Evolutionary conservation across 2,329 filamentous ascomycete genomes (phyloP).

Genomic region (Fusarium pseudocircinatum): DNA sequence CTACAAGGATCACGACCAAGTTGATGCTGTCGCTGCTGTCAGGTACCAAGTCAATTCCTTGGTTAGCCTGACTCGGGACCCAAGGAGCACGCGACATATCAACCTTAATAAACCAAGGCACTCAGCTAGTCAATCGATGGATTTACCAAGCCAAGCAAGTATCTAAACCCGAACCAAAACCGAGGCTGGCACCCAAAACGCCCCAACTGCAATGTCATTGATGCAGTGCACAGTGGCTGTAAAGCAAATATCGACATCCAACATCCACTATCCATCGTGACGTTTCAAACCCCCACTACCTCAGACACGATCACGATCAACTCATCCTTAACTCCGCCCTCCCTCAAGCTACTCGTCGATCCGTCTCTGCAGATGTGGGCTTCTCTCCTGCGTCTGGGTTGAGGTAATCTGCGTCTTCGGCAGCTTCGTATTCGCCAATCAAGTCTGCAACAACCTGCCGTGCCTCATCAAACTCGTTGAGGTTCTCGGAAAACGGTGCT

Average conservation of each 20-base stretch:
- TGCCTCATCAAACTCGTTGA: slow-evolving; percentile 95
- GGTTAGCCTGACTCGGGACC: slow-evolving; percentile 3
- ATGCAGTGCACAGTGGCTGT: slow-evolving; percentile 4
- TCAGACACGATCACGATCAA: background rate
- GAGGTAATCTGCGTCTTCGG: slow-evolving; percentile 89
- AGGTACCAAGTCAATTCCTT: slow-evolving; percentile 19
- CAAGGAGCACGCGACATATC: slow-evolving; percentile 4
- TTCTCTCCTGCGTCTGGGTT: slow-evolving; percentile 73
- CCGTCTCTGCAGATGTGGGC: slow-evolving; percentile 62
- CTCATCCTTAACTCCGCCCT: background rate
- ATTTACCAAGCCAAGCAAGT: background rate
- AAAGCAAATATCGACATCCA: slow-evolving; percentile 32
- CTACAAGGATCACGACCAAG: slow-evolving; percentile 15
- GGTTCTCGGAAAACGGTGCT: slow-evolving; percentile 87
- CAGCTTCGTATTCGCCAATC: slow-evolving; percentile 94
- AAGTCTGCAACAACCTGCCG: slow-evolving; percentile 90
- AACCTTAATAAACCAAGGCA: slow-evolving; percentile 5
- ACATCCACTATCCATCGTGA: slow-evolving; percentile 26
- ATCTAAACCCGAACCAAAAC: slow-evolving; percentile 17
- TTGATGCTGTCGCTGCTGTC: background rate
- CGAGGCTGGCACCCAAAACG: slow-evolving; percentile 31
- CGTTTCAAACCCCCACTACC: slow-evolving; percentile 10
- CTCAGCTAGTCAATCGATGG: background rate
- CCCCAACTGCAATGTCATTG: slow-evolving; percentile 1
- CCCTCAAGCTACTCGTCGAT: slow-evolving; percentile 57